These are phyloP conservation scores for Danielia reshetovae DNA, from an alignment of 805 yeast genomes.

Conservation along the genomic window DNA sequence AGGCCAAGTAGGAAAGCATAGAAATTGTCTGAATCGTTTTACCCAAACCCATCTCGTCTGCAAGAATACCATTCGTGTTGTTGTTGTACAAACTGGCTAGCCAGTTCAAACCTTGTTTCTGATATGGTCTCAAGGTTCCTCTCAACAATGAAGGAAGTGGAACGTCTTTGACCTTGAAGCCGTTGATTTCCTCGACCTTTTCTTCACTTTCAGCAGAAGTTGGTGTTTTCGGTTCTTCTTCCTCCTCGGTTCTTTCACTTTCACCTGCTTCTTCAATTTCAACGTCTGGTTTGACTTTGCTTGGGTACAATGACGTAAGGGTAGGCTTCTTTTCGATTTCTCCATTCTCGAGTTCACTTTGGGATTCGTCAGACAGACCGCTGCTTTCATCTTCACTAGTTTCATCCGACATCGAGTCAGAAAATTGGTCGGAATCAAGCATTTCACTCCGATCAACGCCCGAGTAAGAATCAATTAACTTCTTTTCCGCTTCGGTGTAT, in stretches of 20 bases:
- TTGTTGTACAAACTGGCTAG: conserved; percentile 88
- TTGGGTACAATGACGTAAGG: conserved; percentile 3
- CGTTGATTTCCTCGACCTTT: conserved; percentile 35
- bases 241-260: conserved; percentile 7
- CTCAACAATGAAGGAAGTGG: conserved; percentile 72
- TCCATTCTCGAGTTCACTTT: conserved; percentile 4
- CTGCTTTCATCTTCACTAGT: conserved; percentile 8
- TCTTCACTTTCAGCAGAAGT: conserved; percentile 9
- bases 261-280: conserved; percentile 10
- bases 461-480: conserved; percentile 20
- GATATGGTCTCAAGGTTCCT: conserved; percentile 85
- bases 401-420: conserved; percentile 15
- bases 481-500: conserved; percentile 32
- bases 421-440: conserved; percentile 17
- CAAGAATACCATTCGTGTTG: conserved; percentile 92
- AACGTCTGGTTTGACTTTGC: conserved; percentile 2
- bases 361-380: conserved; percentile 13
- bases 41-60: conserved; percentile 99
- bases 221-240: conserved; percentile 10
- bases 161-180: conserved; percentile 53
- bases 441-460: conserved; percentile 13
- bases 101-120: conserved; percentile 97
- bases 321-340: conserved; percentile 1
- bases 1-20: conserved; percentile 79
- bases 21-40: conserved; percentile 96